Percentiles rank a stretch among this genome's conserved stretches.
These are phyloP conservation scores for Sporisorium exsertum DNA, from an alignment of 1,284 basidiomycete species.

Conservation along the genomic window DNA sequence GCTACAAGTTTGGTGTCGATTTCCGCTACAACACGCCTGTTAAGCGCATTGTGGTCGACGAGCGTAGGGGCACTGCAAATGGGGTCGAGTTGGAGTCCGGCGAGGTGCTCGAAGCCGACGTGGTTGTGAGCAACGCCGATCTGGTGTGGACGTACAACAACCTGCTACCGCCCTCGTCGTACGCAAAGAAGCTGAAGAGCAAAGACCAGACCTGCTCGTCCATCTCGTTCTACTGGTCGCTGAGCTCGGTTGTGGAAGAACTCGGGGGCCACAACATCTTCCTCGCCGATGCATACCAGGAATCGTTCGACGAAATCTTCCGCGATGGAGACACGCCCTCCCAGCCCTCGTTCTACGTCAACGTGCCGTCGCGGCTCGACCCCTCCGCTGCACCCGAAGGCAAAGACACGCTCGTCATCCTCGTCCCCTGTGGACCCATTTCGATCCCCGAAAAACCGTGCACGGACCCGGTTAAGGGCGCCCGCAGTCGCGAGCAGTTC, in stretches of 20 bases:
- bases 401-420: conserved; percentile 70
- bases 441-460: conserved; percentile 48
- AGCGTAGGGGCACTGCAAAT: conserved; percentile 39
- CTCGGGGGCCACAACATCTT: conserved; percentile 72
- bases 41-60: conserved; percentile 67
- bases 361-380: conserved; percentile 72
- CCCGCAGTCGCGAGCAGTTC: conserved; percentile 52
- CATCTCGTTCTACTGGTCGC: conserved; percentile 74
- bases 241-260: conserved; percentile 70
- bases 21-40: conserved; percentile 71
- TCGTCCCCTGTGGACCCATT: conserved; percentile 70
- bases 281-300: conserved; percentile 71
- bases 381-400: conserved; percentile 69
- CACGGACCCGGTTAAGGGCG: conserved; percentile 40
- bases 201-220: conserved; percentile 72
- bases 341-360: conserved; percentile 74
- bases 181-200: conserved; percentile 59
- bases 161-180: conserved; percentile 70
- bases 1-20: conserved; percentile 69
- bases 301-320: conserved; percentile 74
- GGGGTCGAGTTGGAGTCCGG: conserved; percentile 71
- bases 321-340: conserved; percentile 71
- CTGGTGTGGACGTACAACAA: conserved; percentile 72
- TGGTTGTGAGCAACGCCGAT: conserved; percentile 74
- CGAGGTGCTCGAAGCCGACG: conserved; percentile 71